Conservation (phyloP, 148 eudicot genomes). For the Fallopia convolvulus region DNA sequence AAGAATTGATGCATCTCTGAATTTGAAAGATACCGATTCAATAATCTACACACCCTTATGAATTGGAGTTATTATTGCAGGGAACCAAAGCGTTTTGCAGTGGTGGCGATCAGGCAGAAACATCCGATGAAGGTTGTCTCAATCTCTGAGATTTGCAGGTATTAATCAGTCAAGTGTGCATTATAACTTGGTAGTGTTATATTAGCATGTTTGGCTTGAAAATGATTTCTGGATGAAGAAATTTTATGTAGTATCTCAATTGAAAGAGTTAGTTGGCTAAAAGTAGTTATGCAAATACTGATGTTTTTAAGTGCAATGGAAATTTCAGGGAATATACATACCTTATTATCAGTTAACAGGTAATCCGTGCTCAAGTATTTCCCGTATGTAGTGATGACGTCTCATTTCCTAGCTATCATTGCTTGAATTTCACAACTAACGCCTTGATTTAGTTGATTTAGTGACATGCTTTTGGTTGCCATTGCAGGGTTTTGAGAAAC, state of each 20-base stretch:
- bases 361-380: too few relatives aligned
- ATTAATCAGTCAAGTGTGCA: neutral
- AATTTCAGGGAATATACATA: too few relatives aligned
- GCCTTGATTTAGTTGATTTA: too few relatives aligned
- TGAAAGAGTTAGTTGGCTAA: too few relatives aligned
- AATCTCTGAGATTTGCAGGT: slow-evolving; percentile 97
- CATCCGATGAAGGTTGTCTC: slow-evolving; percentile 78
- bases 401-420: too few relatives aligned
- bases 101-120: slow-evolving; percentile 89
- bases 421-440: too few relatives aligned
- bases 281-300: too few relatives aligned
- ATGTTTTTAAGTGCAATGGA: too few relatives aligned
- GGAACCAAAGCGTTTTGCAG: slow-evolving; percentile 95
- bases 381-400: too few relatives aligned
- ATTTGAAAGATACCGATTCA: neutral
- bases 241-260: neutral
- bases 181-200: neutral
- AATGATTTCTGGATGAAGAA: neutral
- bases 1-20: neutral
- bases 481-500: too few relatives aligned
- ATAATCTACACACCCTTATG: neutral
- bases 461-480: too few relatives aligned
- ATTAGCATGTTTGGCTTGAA: neutral
- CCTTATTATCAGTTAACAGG: too few relatives aligned
- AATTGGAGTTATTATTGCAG: slow-evolving; percentile 27